Conservation (phyloP, 345 rosid species). For the Anastatica hierochuntica region DNA sequence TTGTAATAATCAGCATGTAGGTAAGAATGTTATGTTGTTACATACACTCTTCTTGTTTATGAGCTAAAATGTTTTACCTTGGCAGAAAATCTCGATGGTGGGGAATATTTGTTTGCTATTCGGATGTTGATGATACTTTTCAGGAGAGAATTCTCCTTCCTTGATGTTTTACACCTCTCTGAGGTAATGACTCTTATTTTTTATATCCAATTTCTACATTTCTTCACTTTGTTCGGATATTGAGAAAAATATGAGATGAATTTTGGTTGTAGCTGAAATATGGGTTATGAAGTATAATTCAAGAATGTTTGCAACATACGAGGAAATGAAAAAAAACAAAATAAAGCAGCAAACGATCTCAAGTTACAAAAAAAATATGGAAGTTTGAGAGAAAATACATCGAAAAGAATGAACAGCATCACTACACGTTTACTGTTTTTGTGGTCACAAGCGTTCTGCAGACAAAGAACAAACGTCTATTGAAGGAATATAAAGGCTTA, state of each 20-base stretch:
- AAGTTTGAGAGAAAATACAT: slow-evolving; percentile 65
- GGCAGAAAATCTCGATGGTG: slow-evolving; percentile 91
- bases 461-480: slow-evolving; percentile 70
- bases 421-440: slow-evolving; percentile 54
- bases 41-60: too few relatives aligned
- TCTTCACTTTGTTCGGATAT: too few relatives aligned
- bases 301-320: slow-evolving; percentile 49
- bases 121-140: slow-evolving; percentile 97
- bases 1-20: too few relatives aligned
- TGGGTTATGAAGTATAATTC: slow-evolving; percentile 99
- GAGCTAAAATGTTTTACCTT: too few relatives aligned
- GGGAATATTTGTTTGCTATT: slow-evolving; percentile 86
- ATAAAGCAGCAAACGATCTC: slow-evolving; percentile 20
- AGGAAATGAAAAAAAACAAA: slow-evolving; percentile 35
- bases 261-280: slow-evolving; percentile 65
- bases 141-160: slow-evolving; percentile 88
- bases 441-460: slow-evolving; percentile 86
- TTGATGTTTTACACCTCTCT: slow-evolving; percentile 83
- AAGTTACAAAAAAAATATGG: slow-evolving; percentile 69
- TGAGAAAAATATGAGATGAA: slow-evolving; percentile 21
- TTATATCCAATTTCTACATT: background rate
- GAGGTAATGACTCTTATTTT: slow-evolving; percentile 50
- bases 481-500: slow-evolving; percentile 77
- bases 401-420: slow-evolving; percentile 38
- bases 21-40: too few relatives aligned